Percentiles rank a stretch among this genome's conserved stretches.
Conservation (phyloP, 768 basidiomycete genomes). For the Boletus vinaceobasis region DNA sequence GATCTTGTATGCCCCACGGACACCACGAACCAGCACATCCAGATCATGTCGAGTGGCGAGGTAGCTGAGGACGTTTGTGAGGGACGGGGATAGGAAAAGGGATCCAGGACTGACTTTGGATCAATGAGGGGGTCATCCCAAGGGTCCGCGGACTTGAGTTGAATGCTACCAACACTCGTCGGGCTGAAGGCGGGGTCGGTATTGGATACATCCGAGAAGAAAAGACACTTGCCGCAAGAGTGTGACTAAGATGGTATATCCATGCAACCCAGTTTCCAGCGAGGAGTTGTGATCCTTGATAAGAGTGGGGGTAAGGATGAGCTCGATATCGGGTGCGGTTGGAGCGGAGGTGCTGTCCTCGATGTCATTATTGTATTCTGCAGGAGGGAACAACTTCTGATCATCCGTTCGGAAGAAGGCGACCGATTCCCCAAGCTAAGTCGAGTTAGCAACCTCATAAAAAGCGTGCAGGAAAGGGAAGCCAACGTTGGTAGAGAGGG, state of each 20-base stretch:
- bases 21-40: conserved; percentile 38
- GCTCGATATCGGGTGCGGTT: conserved; percentile 29
- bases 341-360: conserved; percentile 31
- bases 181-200: conserved; percentile 31
- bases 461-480: not conserved
- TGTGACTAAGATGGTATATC: conserved; percentile 13
- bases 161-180: conserved; percentile 40
- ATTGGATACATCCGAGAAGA: not conserved
- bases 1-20: conserved; percentile 37
- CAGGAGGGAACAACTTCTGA: conserved; percentile 27
- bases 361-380: conserved; percentile 25
- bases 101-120: conserved; percentile 34
- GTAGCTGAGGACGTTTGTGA: conserved; percentile 32
- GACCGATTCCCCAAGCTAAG: conserved; percentile 27
- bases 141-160: conserved; percentile 40
- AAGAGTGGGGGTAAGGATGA: conserved; percentile 16
- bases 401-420: conserved; percentile 35
- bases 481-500: conserved; percentile 51
- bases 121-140: conserved; percentile 43
- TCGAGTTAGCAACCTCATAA: not conserved
- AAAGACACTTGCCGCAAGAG: conserved; percentile 25
- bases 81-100: not conserved
- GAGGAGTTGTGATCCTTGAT: not conserved
- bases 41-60: conserved; percentile 41
- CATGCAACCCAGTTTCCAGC: conserved; percentile 10